phyloP scores from a whole-genome alignment of 2,329 filamentous ascomycete genomes.

The Rutstroemia sp. region DNA sequence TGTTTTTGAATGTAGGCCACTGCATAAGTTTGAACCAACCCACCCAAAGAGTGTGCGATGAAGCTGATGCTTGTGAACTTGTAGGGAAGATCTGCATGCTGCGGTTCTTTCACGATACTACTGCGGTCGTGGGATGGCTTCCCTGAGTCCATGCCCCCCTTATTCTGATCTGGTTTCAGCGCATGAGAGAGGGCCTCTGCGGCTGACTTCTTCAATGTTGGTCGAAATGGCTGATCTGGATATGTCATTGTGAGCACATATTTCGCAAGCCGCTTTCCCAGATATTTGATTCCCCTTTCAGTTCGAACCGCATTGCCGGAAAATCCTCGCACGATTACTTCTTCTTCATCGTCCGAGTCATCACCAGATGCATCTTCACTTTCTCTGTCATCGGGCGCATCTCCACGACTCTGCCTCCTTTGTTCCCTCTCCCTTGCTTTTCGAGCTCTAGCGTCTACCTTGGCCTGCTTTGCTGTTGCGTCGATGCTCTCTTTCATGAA shows the following conservation, averaged over 20 bases:
- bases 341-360: slow-evolving; percentile 58
- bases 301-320: slow-evolving; percentile 85
- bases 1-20: slow-evolving; percentile 96
- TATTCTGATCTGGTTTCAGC: slow-evolving; percentile 29
- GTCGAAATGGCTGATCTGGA: slow-evolving; percentile 84
- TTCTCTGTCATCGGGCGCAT: slow-evolving; percentile 5
- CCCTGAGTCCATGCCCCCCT: slow-evolving; percentile 37
- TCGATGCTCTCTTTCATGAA: slow-evolving; percentile 98
- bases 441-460: slow-evolving; percentile 57
- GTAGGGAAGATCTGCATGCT: slow-evolving; percentile 52
- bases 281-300: slow-evolving; percentile 91
- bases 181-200: slow-evolving; percentile 35
- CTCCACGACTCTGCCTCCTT: slow-evolving; percentile 11
- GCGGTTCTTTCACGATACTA: slow-evolving; percentile 43
- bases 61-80: slow-evolving; percentile 93
- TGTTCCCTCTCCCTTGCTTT: slow-evolving; percentile 41
- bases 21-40: slow-evolving; percentile 85
- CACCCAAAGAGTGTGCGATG: slow-evolving; percentile 84
- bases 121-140: slow-evolving; percentile 53
- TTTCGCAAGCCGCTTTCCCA: slow-evolving; percentile 88
- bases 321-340: slow-evolving; percentile 85
- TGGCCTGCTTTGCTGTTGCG: slow-evolving; percentile 66
- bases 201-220: slow-evolving; percentile 43
- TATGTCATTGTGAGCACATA: slow-evolving; percentile 87
- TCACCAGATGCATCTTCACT: slow-evolving; percentile 16